Evolutionary conservation across 768 basidiomycete species (phyloP).

Genomic region (Amanita pseudoporphyria): DNA sequence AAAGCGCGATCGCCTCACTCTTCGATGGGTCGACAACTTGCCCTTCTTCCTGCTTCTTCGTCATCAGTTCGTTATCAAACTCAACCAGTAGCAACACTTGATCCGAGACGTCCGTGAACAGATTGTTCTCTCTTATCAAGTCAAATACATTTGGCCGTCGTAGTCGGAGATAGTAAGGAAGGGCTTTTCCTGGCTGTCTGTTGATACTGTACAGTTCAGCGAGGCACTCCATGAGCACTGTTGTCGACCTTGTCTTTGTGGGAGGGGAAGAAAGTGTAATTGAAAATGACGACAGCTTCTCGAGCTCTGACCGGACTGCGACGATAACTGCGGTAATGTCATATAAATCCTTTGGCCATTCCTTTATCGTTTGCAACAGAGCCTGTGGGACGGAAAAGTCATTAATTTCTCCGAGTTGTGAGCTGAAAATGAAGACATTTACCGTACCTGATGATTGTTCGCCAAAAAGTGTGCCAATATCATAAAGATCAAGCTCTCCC

Average conservation of each 20-base stretch:
- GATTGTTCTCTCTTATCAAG: constrained; percentile 85
- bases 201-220: constrained; percentile 88
- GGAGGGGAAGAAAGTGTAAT: constrained; percentile 28
- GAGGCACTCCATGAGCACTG: constrained; percentile 85
- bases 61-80: constrained; percentile 84
- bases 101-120: constrained; percentile 93
- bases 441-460: constrained; percentile 59
- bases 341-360: constrained; percentile 91
- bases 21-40: constrained; percentile 30
- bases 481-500: constrained; percentile 98
- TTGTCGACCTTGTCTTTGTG: constrained; percentile 34
- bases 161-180: constrained; percentile 83
- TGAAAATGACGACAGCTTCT: constrained; percentile 46
- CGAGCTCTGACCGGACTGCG: constrained; percentile 78
- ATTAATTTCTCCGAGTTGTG: neutral
- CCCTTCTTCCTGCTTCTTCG: constrained; percentile 39
- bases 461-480: constrained; percentile 79
- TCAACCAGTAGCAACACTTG: constrained; percentile 89
- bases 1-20: constrained; percentile 74
- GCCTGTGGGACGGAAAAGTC: constrained; percentile 32
- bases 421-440: neutral
- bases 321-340: constrained; percentile 80
- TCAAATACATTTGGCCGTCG: constrained; percentile 88
- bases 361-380: constrained; percentile 65
- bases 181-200: constrained; percentile 88